A percentile compares a stretch with the other conserved stretches of the same genome.
Evolutionary conservation across 192 early-diverging fungal genomes (phyloP).

Genomic region (Entrophospora sp.): DNA sequence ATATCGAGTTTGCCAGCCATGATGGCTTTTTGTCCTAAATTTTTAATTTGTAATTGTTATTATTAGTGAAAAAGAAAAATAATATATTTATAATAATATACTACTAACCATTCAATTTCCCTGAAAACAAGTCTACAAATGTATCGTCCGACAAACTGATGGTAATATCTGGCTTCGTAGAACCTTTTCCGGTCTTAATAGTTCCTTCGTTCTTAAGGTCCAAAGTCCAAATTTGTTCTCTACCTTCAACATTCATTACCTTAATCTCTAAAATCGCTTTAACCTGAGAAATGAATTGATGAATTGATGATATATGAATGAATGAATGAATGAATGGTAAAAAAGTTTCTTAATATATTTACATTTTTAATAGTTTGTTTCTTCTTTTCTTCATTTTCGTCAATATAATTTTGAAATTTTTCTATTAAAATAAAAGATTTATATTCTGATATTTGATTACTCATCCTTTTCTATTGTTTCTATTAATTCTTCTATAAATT

Average conservation of each 20-base stretch:
- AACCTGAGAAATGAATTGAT: conserved; percentile 22
- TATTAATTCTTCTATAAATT: too few relatives aligned
- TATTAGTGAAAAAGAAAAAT: too few relatives aligned
- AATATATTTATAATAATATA: too few relatives aligned
- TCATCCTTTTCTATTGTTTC: too few relatives aligned
- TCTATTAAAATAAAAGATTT: conserved; percentile 67
- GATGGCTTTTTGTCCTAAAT: conserved; percentile 74
- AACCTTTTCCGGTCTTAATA: conserved; percentile 45
- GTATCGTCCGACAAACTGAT: conserved; percentile 65
- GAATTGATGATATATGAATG: neutral
- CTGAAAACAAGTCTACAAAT: conserved; percentile 76
- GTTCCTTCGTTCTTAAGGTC: conserved; percentile 71
- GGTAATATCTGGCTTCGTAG: conserved; percentile 62
- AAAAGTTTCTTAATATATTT: neutral
- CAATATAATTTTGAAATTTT: conserved; percentile 49
- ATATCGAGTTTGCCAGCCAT: conserved; percentile 87
- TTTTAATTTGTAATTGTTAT: too few relatives aligned
- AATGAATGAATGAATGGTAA: neutral
- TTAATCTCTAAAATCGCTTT: conserved; percentile 88
- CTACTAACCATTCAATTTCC: conserved; percentile 75
- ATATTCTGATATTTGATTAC: too few relatives aligned
- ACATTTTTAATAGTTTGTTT: conserved; percentile 55
- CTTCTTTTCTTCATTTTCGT: conserved; percentile 53
- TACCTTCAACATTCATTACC: conserved; percentile 61
- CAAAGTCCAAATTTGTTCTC: conserved; percentile 70